phyloP scores from a whole-genome alignment of 2,329 filamentous ascomycete species.

The Sporothrix sp. region DNA sequence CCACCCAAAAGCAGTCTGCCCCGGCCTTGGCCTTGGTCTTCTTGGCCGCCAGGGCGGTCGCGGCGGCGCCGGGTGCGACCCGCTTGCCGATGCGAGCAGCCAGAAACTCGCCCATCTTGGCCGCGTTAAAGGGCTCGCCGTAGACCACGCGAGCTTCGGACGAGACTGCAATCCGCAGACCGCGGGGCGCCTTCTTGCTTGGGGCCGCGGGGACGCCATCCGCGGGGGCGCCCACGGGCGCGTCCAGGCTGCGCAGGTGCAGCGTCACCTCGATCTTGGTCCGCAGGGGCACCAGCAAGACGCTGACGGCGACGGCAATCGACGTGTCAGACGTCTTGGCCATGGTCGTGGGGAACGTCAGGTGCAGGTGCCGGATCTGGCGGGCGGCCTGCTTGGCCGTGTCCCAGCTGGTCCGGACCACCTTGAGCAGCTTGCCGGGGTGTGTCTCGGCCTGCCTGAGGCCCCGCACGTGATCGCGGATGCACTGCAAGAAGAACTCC shows the following conservation, averaged over 20 bases:
- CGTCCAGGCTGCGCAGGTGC: conserved; percentile 31
- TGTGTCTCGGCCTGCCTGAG: conserved; percentile 49
- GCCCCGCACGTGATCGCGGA: conserved; percentile 56
- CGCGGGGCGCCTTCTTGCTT: conserved; percentile 30
- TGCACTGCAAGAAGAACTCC: conserved; percentile 65
- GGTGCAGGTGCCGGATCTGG: conserved; percentile 51
- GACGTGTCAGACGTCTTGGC: conserved; percentile 54
- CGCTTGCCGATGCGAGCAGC: conserved; percentile 39
- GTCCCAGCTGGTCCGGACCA: conserved; percentile 57
- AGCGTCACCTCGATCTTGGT: conserved; percentile 60
- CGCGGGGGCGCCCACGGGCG: no score
- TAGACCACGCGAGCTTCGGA: conserved; percentile 58
- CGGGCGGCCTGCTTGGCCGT: conserved; percentile 49
- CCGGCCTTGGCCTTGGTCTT: conserved; percentile 22
- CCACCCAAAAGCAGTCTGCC: conserved; percentile 37
- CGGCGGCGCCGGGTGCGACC: conserved; percentile 19
- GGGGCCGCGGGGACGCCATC: conserved; percentile 19
- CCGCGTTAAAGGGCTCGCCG: conserved; percentile 66
- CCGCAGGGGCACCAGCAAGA: conserved; percentile 54
- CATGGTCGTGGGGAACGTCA: conserved; percentile 56
- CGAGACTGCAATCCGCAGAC: conserved; percentile 36
- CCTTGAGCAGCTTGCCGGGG: conserved; percentile 46
- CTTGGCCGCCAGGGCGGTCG: conserved; percentile 17
- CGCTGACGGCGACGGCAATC: conserved; percentile 48
- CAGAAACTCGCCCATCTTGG: conserved; percentile 66